Base-by-base conservation (phyloP, 192 early-diverging fungal species). In the Coemansia sp. region DNA sequence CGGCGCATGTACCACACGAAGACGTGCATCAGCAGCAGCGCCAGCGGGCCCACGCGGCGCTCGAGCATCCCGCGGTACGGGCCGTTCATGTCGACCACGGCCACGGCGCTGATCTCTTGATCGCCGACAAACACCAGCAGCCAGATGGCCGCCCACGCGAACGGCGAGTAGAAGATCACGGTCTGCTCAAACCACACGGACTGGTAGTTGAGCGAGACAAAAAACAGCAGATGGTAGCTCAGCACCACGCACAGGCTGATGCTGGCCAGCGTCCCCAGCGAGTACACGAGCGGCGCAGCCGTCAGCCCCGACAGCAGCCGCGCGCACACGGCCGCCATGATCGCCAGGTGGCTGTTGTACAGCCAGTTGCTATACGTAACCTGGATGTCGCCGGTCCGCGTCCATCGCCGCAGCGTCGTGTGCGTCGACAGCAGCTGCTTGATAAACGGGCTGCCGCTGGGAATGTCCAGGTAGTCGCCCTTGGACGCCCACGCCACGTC, bases 1-100 rank as follows among this genome's bases (percentile, higher is more conserved):
- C 74, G 62, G 8, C 74, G 62, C 46, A 52, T 63, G 42, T 77
- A 77, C 68, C 72, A 75, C 28, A 75, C 58, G 46, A 75, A 75
- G 3, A 61, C 46, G 29, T 75, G 72, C 65, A 75, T 75, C 19
- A 60, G 31, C 15, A 64, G 26, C 26, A 75, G 46, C 3, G 45
- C 60, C 17, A 63, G 22, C 0, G 72, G 65, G 1, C 65, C 62
- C 5, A 75, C 56, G 14, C 65, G 57, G 2, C 61, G 60, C 36
- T 68, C 65, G 17, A 75, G 54, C 31, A 54, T 50, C 0, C 50
- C 43, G 8, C 57, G 58, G 23, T 57, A 32, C 40, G 65, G 58
- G 19, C 44, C 53, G 22, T 23, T 28, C 14, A 42, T 43, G 26
- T 28, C 52, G 10, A 41, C 56, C 41, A 51, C 12, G 0, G 48